Evolutionary conservation across 2,329 filamentous ascomycete genomes (phyloP).

Genomic region (Aspergillus ustus): DNA sequence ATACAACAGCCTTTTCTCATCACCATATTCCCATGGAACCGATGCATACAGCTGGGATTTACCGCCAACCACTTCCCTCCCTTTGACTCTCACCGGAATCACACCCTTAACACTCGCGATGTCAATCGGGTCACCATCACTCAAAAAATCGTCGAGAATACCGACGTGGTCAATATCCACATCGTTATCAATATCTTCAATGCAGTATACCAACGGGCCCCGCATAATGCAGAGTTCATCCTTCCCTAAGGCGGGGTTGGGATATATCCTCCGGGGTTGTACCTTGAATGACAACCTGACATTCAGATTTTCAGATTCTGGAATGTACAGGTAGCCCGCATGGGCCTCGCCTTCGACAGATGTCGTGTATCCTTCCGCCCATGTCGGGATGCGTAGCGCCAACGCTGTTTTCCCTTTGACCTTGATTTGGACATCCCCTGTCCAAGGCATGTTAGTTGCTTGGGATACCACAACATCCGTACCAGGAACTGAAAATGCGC

Average conservation of each 20-base stretch:
- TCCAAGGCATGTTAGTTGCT: constrained; percentile 62
- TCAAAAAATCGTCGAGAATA: background rate
- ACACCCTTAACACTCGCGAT: constrained; percentile 23
- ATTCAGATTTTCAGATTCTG: constrained; percentile 31
- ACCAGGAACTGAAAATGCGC: constrained; percentile 38
- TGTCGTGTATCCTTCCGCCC: constrained; percentile 37
- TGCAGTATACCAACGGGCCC: constrained; percentile 65
- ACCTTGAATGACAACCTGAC: constrained; percentile 7
- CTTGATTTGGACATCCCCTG: constrained; percentile 55
- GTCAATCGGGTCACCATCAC: constrained; percentile 5
- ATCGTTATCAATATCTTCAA: constrained; percentile 62
- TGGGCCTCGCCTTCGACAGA: constrained; percentile 31
- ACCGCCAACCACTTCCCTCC: constrained; percentile 5
- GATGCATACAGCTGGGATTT: background rate
- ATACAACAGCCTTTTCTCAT: constrained; percentile 49
- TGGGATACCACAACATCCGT: constrained; percentile 51
- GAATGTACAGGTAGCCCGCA: constrained; percentile 58
- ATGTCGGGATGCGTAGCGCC: constrained; percentile 58
- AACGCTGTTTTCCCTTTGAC: constrained; percentile 39
- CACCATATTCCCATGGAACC: constrained; percentile 9
- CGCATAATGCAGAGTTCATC: constrained; percentile 55
- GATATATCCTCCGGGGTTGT: constrained; percentile 3
- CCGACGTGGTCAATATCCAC: constrained; percentile 15
- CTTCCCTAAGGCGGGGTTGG: constrained; percentile 34
- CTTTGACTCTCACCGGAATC: constrained; percentile 19